Evolutionary conservation across 768 basidiomycete species (phyloP).

Genomic region (Termitomyces sp.): DNA sequence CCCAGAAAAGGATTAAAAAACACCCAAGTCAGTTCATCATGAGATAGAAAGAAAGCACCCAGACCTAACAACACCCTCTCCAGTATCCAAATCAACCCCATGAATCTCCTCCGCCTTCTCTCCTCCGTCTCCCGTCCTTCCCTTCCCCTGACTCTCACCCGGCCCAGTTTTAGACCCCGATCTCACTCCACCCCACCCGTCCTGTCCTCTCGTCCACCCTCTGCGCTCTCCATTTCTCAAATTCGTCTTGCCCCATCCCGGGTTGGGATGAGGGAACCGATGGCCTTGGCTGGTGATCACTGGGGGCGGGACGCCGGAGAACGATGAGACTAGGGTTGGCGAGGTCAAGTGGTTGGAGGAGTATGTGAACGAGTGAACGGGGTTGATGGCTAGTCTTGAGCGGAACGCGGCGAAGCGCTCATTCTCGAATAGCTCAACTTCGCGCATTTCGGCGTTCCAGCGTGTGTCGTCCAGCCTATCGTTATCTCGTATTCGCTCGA

Average conservation of each 20-base stretch:
- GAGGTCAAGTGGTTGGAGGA: background rate
- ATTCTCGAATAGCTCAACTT: conserved; percentile 57
- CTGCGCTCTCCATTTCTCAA: conserved; percentile 41
- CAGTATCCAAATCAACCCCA: conserved; percentile 8
- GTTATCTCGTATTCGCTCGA: conserved; percentile 50
- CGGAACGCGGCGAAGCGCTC: conserved; percentile 30
- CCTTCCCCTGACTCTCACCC: conserved; percentile 4
- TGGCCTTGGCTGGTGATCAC: background rate
- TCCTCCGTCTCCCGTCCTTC: conserved; percentile 34
- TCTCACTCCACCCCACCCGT: conserved; percentile 60
- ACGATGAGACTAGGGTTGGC: background rate
- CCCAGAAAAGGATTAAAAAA: no score
- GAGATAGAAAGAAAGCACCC: conserved; percentile 17
- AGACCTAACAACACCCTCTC: conserved; percentile 58
- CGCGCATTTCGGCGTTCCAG: conserved; percentile 58
- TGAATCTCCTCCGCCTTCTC: conserved; percentile 27
- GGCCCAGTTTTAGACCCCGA: conserved; percentile 6
- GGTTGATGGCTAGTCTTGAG: background rate
- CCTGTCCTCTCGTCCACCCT: conserved; percentile 66
- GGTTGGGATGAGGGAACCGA: background rate
- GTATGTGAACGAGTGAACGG: background rate
- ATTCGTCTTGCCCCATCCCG: conserved; percentile 39
- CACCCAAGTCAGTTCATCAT: conserved; percentile 9
- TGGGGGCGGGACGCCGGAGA: background rate
- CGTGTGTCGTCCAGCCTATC: conserved; percentile 57